Evolutionary conservation across 371 early-diverging fungal species (phyloP).

Genomic region (Mortierella sp.): DNA sequence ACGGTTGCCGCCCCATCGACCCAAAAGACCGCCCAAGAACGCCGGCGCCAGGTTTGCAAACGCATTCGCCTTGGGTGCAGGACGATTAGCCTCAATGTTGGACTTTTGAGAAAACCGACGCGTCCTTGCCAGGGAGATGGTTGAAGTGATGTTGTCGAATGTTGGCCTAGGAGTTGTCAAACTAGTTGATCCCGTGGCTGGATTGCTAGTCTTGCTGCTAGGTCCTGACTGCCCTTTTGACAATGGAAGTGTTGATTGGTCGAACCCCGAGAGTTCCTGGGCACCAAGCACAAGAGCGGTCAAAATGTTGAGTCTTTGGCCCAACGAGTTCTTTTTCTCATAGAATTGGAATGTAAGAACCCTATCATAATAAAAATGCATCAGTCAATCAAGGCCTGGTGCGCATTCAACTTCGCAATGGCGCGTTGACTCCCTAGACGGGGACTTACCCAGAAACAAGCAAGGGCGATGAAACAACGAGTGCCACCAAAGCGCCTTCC

Average conservation of each 20-base stretch:
- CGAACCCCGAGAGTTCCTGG: constrained; percentile 37
- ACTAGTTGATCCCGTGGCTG: constrained; percentile 5
- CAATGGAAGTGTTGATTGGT: constrained; percentile 11
- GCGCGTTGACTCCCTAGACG: no score
- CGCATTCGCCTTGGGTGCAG: constrained; percentile 45
- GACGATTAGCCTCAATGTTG: constrained; percentile 37
- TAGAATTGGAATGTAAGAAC: constrained; percentile 45
- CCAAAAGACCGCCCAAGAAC: constrained; percentile 41
- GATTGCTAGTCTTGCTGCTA: neutral
- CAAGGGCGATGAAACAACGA: constrained; percentile 34
- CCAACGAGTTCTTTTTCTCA: constrained; percentile 36
- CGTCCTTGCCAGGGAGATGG: constrained; percentile 29
- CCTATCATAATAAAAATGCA: neutral
- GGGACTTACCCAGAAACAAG: constrained; percentile 23
- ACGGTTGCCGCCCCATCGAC: constrained; percentile 57
- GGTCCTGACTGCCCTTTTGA: neutral
- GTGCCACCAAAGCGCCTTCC: constrained; percentile 37
- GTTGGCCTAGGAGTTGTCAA: constrained; percentile 4
- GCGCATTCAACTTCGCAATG: neutral
- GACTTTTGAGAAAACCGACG: constrained; percentile 52
- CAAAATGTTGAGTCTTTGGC: constrained; percentile 47
- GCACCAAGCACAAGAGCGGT: constrained; percentile 38
- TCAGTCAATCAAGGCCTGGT: neutral
- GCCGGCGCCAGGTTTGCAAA: constrained; percentile 48
- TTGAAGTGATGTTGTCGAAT: constrained; percentile 28